Evolutionary conservation across 306 rosid species (phyloP), one percentile per base, ranked within the genome.

Genomic region (Cucurbita pepo): DNA sequence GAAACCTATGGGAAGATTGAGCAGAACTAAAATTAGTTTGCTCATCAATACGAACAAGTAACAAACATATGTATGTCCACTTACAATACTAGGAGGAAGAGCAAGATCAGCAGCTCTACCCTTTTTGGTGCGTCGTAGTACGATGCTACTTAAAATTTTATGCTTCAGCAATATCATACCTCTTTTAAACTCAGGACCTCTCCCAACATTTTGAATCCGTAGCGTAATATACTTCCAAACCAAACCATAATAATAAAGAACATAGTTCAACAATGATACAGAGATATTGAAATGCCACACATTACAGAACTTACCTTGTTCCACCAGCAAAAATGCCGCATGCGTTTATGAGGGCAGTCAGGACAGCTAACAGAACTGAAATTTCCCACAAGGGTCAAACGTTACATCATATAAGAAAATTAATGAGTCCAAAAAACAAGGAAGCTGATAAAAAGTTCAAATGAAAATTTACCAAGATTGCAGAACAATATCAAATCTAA

Each of bases 311-410:
- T 82, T 81, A 90, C 98, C 78, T 87, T 94, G 73, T 94, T 90
- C 97, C 98, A 94, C 98, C 98, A 94, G 78, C 97, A 89, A 79
- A 90, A 94, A 79, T 94, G 98, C 52, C 97, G 84, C 71, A 84
- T 87, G 45, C 96, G 83, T 76, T 82, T 87, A 79, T 94, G 98
- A 44, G 65, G 75, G 83, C 97, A 94, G 76, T 76, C 66, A 11
- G 87, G 44, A 82, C 98, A 94, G 69, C 8, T 51, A 70, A 14
- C 8, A 51, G 74, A 70, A 70, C 74, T 50, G 25, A 51, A 45
- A 45, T 66, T 44, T 6, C 54, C 56, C 30, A 43, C 43, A 18
- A 52, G 56, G 61, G n/a, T 5, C 58, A 37, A 34, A n/a, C 10
- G 10, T 37, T 25, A 47, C 21, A 22, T 7, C 25, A 69, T 48